Percentiles rank a stretch among this genome's conserved stretches.
phyloP scores from a whole-genome alignment of 345 rosid species.

The Pugionium dolabratum region DNA sequence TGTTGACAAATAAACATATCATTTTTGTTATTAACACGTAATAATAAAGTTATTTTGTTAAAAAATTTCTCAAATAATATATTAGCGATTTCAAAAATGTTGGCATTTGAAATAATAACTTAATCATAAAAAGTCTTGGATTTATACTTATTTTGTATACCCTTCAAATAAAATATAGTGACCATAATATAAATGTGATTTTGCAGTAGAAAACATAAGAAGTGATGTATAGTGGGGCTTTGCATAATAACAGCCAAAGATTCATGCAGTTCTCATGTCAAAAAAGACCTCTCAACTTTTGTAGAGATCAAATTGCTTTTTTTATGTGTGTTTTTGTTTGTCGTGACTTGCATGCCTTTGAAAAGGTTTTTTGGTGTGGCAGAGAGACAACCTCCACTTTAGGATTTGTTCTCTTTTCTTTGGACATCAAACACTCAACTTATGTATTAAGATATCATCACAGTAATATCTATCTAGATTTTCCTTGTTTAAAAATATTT shows the following conservation, averaged over 20 bases:
- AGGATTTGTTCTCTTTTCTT: constrained; percentile 42
- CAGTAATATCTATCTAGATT: constrained; percentile 19
- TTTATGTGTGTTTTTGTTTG: constrained; percentile 24
- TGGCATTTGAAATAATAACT: constrained; percentile 7
- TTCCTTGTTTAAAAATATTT: neutral
- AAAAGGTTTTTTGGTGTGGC: constrained; percentile 18
- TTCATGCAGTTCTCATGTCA: constrained; percentile 34
- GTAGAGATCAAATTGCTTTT: neutral
- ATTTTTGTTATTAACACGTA: too few relatives aligned
- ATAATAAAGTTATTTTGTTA: too few relatives aligned
- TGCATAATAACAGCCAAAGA: constrained; percentile 32
- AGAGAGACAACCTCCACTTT: constrained; percentile 38
- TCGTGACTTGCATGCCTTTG: constrained; percentile 41
- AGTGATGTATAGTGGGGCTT: constrained; percentile 32
- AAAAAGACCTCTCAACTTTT: constrained; percentile 27
- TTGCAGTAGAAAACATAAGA: constrained; percentile 25
- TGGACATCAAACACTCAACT: constrained; percentile 38
- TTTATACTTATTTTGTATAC: neutral
- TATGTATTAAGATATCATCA: constrained; percentile 14
- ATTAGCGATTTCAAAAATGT: neutral
- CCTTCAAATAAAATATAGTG: neutral
- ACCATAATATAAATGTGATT: constrained; percentile 20
- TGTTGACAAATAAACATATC: too few relatives aligned
- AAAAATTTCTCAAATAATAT: too few relatives aligned
- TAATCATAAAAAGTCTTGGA: constrained; percentile 6